Conservation (phyloP, 2,329 filamentous ascomycete genomes). For the Tolypocladium guangdongense region DNA sequence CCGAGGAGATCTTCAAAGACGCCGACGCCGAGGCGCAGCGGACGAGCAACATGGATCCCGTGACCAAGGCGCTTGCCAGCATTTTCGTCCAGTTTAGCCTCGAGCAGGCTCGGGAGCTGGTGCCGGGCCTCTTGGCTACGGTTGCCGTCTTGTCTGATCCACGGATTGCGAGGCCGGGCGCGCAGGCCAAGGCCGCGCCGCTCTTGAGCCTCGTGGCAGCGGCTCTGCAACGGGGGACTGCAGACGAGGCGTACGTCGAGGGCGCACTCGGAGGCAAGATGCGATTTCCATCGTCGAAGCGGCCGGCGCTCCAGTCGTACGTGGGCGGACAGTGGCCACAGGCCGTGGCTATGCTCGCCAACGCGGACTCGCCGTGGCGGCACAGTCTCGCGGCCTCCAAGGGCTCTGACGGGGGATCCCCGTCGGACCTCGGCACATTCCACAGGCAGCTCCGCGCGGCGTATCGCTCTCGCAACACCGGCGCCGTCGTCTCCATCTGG, state of each 20-base stretch:
- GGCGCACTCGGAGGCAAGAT: conserved; percentile 8
- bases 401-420: background rate
- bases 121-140: conserved; percentile 22
- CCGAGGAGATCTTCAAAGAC: conserved; percentile 13
- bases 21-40: conserved; percentile 1
- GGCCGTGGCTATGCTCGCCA: conserved; percentile 12
- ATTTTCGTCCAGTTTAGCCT: conserved; percentile 20
- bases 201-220: conserved; percentile 16
- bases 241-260: conserved; percentile 10
- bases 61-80: conserved; percentile 13
- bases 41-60: conserved; percentile 2
- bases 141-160: conserved; percentile 19
- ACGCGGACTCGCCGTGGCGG: conserved; percentile 12
- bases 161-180: conserved; percentile 5
- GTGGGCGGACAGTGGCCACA: conserved; percentile 17
- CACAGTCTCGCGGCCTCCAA: background rate
- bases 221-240: conserved; percentile 9
- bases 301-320: conserved; percentile 13
- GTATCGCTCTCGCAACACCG: conserved; percentile 16
- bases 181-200: conserved; percentile 13
- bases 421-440: conserved; percentile 7
- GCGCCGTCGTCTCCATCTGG: conserved; percentile 21
- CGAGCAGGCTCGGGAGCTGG: conserved; percentile 12
- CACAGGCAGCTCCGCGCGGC: conserved; percentile 19
- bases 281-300: conserved; percentile 8